Evolutionary conservation across 1,284 basidiomycete genomes (phyloP).

Genomic region (Waitea zeae): DNA sequence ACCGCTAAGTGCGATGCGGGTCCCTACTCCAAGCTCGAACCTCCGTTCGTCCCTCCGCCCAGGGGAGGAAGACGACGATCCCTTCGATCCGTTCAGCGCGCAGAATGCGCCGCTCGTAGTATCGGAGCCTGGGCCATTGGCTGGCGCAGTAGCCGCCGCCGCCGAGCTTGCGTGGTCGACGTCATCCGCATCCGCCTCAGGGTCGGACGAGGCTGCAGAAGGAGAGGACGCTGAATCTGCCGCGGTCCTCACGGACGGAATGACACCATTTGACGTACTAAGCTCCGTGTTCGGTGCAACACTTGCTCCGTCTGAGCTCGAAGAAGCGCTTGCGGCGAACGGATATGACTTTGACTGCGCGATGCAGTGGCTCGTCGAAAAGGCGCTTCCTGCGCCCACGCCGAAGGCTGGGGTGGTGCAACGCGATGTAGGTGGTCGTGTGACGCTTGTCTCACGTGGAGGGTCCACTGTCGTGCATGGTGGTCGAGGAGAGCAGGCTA

Average conservation of each 20-base stretch:
- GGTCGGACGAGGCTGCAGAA: slow-evolving; percentile 15
- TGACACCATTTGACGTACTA: slow-evolving; percentile 95
- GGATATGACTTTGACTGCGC: slow-evolving; percentile 91
- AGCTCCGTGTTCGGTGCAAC: slow-evolving; percentile 84
- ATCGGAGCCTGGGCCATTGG: too few species aligned
- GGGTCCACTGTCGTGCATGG: slow-evolving; percentile 19
- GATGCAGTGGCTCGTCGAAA: slow-evolving; percentile 84
- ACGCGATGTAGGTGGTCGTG: slow-evolving; percentile 43
- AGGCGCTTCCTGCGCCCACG: slow-evolving; percentile 28
- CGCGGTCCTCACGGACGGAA: slow-evolving; percentile 62
- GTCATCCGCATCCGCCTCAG: slow-evolving; percentile 30
- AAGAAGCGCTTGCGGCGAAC: slow-evolving; percentile 78
- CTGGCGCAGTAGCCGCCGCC: slow-evolving; percentile 42
- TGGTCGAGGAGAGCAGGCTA: slow-evolving; percentile 20
- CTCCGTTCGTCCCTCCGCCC: slow-evolving; percentile 44
- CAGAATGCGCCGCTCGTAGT: slow-evolving; percentile 32
- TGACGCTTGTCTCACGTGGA: slow-evolving; percentile 44
- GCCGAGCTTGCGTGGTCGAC: slow-evolving; percentile 32
- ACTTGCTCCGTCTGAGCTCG: slow-evolving; percentile 78
- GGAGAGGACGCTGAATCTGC: slow-evolving; percentile 28
- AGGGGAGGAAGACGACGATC: slow-evolving; percentile 49
- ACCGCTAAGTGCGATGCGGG: slow-evolving; percentile 53
- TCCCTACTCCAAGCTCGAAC: slow-evolving; percentile 34
- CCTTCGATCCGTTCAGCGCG: slow-evolving; percentile 53
- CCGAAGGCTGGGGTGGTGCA: slow-evolving; percentile 28